These are phyloP conservation scores for Blastobotrys proliferans DNA, from an alignment of 1,139 yeast genomes.

Conservation along the genomic window DNA sequence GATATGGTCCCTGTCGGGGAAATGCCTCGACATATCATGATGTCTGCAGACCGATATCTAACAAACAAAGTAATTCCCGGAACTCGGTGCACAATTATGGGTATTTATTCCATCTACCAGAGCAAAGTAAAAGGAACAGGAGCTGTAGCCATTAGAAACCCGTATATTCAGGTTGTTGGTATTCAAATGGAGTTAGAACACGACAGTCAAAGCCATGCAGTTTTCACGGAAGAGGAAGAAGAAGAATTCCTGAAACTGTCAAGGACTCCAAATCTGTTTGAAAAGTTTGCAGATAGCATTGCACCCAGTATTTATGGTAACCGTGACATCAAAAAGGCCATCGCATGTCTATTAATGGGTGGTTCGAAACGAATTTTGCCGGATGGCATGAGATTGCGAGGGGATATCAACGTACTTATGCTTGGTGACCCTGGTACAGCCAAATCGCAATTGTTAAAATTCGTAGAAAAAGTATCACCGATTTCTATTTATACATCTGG, in stretches of 20 bases:
- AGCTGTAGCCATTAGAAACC: constrained; percentile 87
- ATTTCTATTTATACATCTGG: constrained; percentile 96
- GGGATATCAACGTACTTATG: constrained; percentile 88
- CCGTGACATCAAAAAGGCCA: constrained; percentile 86
- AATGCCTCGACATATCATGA: constrained; percentile 89
- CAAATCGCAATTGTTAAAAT: constrained; percentile 89
- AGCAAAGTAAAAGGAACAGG: constrained; percentile 50
- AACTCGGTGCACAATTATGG: constrained; percentile 84
- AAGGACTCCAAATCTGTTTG: constrained; percentile 78
- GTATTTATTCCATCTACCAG: constrained; percentile 88
- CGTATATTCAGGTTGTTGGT: constrained; percentile 84
- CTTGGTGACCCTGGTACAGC: constrained; percentile 99
- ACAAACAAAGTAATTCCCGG: constrained; percentile 95
- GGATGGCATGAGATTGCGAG: constrained; percentile 94
- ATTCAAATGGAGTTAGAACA: constrained; percentile 78
- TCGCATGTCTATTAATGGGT: constrained; percentile 87
- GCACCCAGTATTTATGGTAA: constrained; percentile 98
- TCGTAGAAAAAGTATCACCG: constrained; percentile 92
- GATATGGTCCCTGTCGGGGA: constrained; percentile 99
- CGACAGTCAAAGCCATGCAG: constrained; percentile 58
- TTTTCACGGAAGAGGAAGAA: constrained; percentile 90
- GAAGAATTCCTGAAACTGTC: constrained; percentile 82
- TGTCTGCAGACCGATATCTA: constrained; percentile 85
- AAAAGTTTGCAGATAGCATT: constrained; percentile 78
- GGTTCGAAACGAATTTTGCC: constrained; percentile 91